Conservation (phyloP, 495 filamentous ascomycete genomes). For the Astrothelium macrocarpum region DNA sequence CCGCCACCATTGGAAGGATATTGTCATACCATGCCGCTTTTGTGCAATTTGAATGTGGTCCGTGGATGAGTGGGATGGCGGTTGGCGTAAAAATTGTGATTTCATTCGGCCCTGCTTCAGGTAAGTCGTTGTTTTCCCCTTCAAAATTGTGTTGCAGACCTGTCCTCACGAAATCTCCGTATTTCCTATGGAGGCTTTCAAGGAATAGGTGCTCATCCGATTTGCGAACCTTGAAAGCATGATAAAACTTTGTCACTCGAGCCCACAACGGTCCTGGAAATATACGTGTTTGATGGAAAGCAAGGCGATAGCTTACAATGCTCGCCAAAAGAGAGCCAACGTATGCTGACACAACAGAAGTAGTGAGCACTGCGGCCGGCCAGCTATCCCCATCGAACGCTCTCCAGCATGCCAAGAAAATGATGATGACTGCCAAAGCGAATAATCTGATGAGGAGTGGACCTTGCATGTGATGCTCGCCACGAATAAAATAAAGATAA, state of each 20-base stretch:
- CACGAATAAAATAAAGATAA: background rate
- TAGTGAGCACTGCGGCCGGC: background rate
- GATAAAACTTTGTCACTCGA: constrained; percentile 36
- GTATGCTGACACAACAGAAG: background rate
- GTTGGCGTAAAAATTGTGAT: constrained; percentile 34
- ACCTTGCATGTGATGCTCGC: background rate
- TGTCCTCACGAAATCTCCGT: constrained; percentile 18
- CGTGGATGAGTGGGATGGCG: constrained; percentile 29
- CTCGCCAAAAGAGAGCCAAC: constrained; percentile 31
- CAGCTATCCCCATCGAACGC: background rate
- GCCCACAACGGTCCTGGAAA: constrained; percentile 39
- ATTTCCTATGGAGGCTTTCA: constrained; percentile 12
- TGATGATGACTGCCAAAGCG: background rate
- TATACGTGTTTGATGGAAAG: constrained; percentile 35
- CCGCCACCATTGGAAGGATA: constrained; percentile 23
- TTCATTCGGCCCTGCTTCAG: background rate
- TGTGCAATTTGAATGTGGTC: constrained; percentile 23
- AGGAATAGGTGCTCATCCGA: constrained; percentile 8
- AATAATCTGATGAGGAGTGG: background rate
- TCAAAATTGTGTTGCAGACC: constrained; percentile 4
- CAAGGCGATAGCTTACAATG: constrained; percentile 37
- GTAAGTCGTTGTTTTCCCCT: background rate
- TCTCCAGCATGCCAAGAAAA: background rate
- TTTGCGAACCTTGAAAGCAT: background rate
- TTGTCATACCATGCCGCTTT: constrained; percentile 39